These are phyloP conservation scores for Venturia effusa DNA, from an alignment of 2,329 filamentous ascomycete genomes.

Conservation along the genomic window DNA sequence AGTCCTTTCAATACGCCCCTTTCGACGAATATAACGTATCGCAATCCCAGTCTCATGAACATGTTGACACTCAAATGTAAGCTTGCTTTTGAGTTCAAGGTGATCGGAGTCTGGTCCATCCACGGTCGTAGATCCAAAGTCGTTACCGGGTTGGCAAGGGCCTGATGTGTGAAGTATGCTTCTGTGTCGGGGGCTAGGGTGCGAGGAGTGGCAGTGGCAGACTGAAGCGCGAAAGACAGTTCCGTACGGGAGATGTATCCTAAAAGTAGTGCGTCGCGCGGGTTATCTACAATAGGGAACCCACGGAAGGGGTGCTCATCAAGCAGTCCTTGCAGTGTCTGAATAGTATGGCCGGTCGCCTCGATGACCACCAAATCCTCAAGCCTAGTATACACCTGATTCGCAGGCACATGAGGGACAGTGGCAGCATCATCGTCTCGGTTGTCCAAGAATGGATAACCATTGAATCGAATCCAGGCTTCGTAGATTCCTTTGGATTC, in stretches of 20 bases:
- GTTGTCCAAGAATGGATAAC: slow-evolving; percentile 91
- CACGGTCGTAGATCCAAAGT: slow-evolving; percentile 85
- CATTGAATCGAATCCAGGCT: slow-evolving; percentile 92
- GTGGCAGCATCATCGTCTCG: slow-evolving; percentile 55
- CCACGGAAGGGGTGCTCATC: slow-evolving; percentile 69
- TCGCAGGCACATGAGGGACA: slow-evolving; percentile 75
- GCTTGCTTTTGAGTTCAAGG: slow-evolving; percentile 62
- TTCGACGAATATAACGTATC: slow-evolving; percentile 82
- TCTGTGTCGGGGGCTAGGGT: slow-evolving; percentile 60
- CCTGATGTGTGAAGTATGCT: slow-evolving; percentile 74
- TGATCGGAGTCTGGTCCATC: slow-evolving; percentile 99
- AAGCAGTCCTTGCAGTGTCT: slow-evolving; percentile 60
- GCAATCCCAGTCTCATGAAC: slow-evolving; percentile 86
- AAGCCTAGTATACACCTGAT: slow-evolving; percentile 82
- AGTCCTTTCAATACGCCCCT: slow-evolving; percentile 72
- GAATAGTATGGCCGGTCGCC: slow-evolving; percentile 78
- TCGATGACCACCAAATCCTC: slow-evolving; percentile 85
- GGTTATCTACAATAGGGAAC: slow-evolving; percentile 79
- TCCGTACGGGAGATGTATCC: slow-evolving; percentile 94
- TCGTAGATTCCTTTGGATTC: slow-evolving; percentile 92
- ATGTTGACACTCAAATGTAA: slow-evolving; percentile 82
- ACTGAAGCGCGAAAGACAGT: slow-evolving; percentile 67
- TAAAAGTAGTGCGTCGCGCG: slow-evolving; percentile 65
- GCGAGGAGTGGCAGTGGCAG: slow-evolving; percentile 45
- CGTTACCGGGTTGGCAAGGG: slow-evolving; percentile 63